Conservation (phyloP, 768 basidiomycete species). For the Hortiboletus flavorubellus region DNA sequence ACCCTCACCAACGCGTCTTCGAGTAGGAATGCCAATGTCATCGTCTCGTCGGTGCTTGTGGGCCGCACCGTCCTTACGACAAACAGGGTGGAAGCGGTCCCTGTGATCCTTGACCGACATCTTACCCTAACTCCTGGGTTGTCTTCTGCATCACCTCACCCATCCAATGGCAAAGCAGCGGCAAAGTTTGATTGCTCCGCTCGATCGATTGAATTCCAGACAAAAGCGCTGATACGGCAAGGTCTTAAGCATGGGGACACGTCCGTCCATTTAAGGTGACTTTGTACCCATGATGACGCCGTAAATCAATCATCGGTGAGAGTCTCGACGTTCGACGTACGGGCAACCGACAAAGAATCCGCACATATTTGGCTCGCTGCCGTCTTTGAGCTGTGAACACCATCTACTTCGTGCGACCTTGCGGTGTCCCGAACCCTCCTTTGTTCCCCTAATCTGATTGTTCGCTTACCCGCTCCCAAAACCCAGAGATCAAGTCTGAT, state of each 20-base stretch:
- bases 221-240: neutral
- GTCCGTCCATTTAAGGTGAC: conserved; percentile 4
- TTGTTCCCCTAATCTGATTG: conserved; percentile 6
- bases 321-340: neutral
- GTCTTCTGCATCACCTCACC: conserved; percentile 3
- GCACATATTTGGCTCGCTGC: conserved; percentile 7
- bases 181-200: neutral
- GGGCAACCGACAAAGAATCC: conserved; percentile 12
- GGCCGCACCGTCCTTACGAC: neutral
- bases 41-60: neutral
- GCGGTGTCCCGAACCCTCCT: neutral
- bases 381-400: neutral
- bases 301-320: conserved; percentile 10
- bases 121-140: conserved; percentile 20
- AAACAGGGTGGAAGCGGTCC: neutral
- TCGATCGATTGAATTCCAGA: neutral
- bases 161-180: neutral
- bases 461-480: conserved; percentile 4
- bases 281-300: conserved; percentile 7
- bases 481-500: neutral
- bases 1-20: neutral
- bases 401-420: conserved; percentile 7
- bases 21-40: neutral
- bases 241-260: conserved; percentile 12
- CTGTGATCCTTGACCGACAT: neutral